phyloP scores from a whole-genome alignment of 371 early-diverging fungal species.

The Mortierella sp. region DNA sequence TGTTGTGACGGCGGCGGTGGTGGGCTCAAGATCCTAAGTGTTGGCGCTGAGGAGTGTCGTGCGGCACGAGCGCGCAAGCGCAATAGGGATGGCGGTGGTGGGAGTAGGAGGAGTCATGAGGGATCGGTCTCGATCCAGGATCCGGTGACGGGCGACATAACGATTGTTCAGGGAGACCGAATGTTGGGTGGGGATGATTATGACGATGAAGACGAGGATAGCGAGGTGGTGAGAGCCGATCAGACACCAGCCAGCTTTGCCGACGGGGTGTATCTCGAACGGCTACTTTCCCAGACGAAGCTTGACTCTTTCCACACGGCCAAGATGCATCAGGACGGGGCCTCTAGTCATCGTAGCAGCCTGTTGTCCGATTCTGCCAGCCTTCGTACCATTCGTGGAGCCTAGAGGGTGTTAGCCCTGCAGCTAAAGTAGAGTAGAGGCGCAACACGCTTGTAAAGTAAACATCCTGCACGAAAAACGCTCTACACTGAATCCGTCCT shows the following conservation, averaged over 20 bases:
- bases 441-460: too few species aligned
- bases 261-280: neutral
- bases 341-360: conserved; percentile 7
- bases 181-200: neutral
- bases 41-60: conserved; percentile 15
- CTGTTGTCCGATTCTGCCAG: conserved; percentile 18
- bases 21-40: conserved; percentile 16
- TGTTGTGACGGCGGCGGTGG: conserved; percentile 29
- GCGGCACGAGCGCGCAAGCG: conserved; percentile 14
- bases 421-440: too few species aligned
- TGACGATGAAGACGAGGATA: conserved; percentile 1
- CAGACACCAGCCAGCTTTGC: neutral
- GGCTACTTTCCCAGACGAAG: conserved; percentile 7
- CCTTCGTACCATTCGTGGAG: conserved; percentile 17
- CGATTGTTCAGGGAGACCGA: neutral
- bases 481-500: too few species aligned
- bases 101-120: conserved; percentile 5
- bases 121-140: conserved; percentile 6
- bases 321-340: neutral
- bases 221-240: neutral
- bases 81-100: neutral
- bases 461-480: too few species aligned
- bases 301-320: conserved; percentile 26
- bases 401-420: neutral
- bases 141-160: neutral